A percentile compares a stretch with the other conserved stretches of the same genome.
Conservation (phyloP, 2,329 filamentous ascomycete genomes). For the Dothistroma septosporum region DNA sequence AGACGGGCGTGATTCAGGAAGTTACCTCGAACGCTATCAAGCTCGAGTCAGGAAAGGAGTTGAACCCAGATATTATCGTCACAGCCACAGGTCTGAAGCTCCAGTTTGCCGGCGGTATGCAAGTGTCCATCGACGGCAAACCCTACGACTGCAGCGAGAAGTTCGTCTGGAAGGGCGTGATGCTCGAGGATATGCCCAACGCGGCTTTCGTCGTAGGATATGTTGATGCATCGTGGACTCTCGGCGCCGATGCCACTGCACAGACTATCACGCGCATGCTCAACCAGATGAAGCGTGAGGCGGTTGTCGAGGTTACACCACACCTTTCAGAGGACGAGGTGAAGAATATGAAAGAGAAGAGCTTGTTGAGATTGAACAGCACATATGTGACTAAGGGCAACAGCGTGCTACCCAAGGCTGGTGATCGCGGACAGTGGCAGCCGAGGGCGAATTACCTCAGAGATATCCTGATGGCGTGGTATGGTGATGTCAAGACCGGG, state of each 20-base stretch:
- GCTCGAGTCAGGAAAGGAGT: conserved; percentile 39
- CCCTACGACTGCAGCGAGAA: conserved; percentile 45
- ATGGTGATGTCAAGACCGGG: conserved; percentile 41
- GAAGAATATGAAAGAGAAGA: conserved; percentile 38
- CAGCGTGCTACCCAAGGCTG: conserved; percentile 46
- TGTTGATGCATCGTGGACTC: conserved; percentile 58
- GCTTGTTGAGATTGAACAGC: conserved; percentile 45
- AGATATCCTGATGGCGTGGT: conserved; percentile 43
- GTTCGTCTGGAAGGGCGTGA: conserved; percentile 58
- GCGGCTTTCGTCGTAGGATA: conserved; percentile 58
- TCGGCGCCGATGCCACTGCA: conserved; percentile 52
- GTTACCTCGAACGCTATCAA: conserved; percentile 49
- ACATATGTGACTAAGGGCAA: conserved; percentile 50
- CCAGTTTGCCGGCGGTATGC: conserved; percentile 48
- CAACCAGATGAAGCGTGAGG: conserved; percentile 47
- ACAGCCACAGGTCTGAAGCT: conserved; percentile 62
- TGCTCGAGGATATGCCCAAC: conserved; percentile 63
- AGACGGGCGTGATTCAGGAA: conserved; percentile 52
- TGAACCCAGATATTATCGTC: conserved; percentile 60
- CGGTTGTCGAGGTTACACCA: conserved; percentile 45
- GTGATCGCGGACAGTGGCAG: conserved; percentile 43
- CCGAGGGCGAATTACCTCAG: conserved; percentile 43
- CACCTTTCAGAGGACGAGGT: conserved; percentile 36
- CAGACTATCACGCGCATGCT: conserved; percentile 50
- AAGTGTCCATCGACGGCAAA: conserved; percentile 50